Percentiles rank a stretch among this genome's conserved stretches.
Conservation (phyloP, 176 grass and related monocot species). For the Ensete glaucum region DNA sequence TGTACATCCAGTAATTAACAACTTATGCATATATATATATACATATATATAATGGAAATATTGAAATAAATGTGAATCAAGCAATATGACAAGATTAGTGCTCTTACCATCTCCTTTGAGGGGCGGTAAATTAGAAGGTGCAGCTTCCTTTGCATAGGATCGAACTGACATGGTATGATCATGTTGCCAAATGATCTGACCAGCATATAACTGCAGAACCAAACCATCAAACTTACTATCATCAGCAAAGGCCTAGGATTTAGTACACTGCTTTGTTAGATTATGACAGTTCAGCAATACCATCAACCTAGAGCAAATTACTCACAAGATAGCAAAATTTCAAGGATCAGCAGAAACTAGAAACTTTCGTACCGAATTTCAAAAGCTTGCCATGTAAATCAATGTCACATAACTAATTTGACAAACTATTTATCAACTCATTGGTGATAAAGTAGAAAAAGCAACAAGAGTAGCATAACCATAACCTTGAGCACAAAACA, state of each 20-base stretch:
- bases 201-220: slow-evolving; percentile 51
- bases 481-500: too few species aligned
- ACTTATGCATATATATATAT: not conserved
- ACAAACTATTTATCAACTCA: too few species aligned
- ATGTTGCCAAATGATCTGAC: slow-evolving; percentile 49
- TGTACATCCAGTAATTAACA: not conserved
- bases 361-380: too few species aligned
- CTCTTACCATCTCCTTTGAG: slow-evolving; percentile 69
- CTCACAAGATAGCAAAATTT: too few species aligned
- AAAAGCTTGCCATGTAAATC: too few species aligned
- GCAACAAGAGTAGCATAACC: too few species aligned
- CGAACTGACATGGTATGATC: slow-evolving; percentile 42
- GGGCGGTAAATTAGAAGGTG: slow-evolving; percentile 39
- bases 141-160: slow-evolving; percentile 48
- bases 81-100: not conserved
- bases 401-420: too few species aligned
- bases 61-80: not conserved
- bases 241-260: slow-evolving; percentile 5
- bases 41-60: not conserved
- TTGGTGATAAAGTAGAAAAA: too few species aligned
- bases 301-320: too few species aligned
- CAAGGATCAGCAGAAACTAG: too few species aligned
- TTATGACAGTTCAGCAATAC: not conserved
- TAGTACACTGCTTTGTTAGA: not conserved
- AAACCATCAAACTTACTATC: not conserved